Conservation (phyloP, 208 protist species). For the Trypanosoma lewisi region DNA sequence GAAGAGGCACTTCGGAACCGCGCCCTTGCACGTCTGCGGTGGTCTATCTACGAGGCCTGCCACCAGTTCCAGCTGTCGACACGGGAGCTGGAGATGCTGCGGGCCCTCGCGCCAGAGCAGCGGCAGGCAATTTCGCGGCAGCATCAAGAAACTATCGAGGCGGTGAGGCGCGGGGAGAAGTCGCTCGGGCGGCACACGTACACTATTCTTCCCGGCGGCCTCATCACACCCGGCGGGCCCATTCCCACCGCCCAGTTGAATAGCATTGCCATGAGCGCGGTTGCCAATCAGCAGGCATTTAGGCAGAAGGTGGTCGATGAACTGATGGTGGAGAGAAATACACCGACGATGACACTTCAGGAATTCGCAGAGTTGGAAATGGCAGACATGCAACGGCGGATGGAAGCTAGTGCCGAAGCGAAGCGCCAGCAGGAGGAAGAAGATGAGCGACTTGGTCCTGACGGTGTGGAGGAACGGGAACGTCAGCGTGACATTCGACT, state of each 20-base stretch:
- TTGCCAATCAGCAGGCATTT: constrained; percentile 46
- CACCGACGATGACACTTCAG: constrained; percentile 81
- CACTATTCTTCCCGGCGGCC: constrained; percentile 82
- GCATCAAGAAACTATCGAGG: constrained; percentile 76
- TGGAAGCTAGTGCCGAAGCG: constrained; percentile 41
- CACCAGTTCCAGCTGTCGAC: constrained; percentile 76
- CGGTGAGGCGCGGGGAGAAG: constrained; percentile 63
- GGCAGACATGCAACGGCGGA: constrained; percentile 73
- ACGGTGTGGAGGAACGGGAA: constrained; percentile 85
- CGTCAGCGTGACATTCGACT: constrained; percentile 72
- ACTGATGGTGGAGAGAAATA: constrained; percentile 80
- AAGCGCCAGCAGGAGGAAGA: constrained; percentile 60
- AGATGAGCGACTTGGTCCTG: constrained; percentile 68
- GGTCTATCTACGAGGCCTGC: constrained; percentile 75
- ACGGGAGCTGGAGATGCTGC: constrained; percentile 79
- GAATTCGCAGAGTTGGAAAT: constrained; percentile 87
- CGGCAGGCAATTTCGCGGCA: constrained; percentile 49
- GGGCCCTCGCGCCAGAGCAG: constrained; percentile 49
- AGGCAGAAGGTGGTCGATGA: constrained; percentile 70
- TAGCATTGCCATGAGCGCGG: constrained; percentile 26
- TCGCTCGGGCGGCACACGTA: constrained; percentile 75
- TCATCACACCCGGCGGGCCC: constrained; percentile 59
- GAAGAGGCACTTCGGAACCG: constrained; percentile 76
- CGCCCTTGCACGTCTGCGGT: constrained; percentile 60
- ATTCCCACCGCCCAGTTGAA: constrained; percentile 3